Evolutionary conservation across 2,329 filamentous ascomycete genomes (phyloP), one percentile per base, ranked within the genome.

Genomic region (Diaporthe batatas): DNA sequence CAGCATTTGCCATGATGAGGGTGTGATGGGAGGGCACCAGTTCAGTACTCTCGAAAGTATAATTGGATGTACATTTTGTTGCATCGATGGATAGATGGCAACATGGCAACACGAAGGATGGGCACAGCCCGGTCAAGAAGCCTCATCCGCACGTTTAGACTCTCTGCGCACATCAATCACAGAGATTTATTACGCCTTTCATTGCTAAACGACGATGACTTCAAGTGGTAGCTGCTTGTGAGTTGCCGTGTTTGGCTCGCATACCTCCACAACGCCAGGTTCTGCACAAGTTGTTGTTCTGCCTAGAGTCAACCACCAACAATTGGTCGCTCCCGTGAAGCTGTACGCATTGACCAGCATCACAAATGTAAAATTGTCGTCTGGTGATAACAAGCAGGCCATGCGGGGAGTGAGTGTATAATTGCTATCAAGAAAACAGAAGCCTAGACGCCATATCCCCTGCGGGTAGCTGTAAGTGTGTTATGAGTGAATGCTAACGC

Each of bases 401-500:
- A 39, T 25, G 53, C 29, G 29, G 21, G 8, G n/a, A 47, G 25
- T 25, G 53, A 69, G 39, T 58, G 67, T 7, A 39, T 49, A 21
- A 25, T 23, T 18, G 29, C 29, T 42, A 58, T 3, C 23, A 16
- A 51, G 11, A 53, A 34, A 47, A 69, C 36, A 58, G 14, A 59
- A 39, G 4, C 42, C 12, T 47, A 18, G 36, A 70, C 68, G 44
- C 44, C 68, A 14, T 70, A 21, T 70, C 42, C 55, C 68, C 34
- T 62, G 55, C 29, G 44, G 47, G 57, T 49, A 49, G 53, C 51
- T 25, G 23, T 62, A 62, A 42, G 29, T 39, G 54, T 62, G 68
- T 29, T 59, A 70, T 58, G 65, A 55, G 51, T 70, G n/a, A 34
- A 53, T 70, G 55, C 44, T 58, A 70, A 70, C 68, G 55, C 68